Evolutionary conservation across 805 yeast genomes (phyloP).

Genomic region (Hagleromyces aurorensis): DNA sequence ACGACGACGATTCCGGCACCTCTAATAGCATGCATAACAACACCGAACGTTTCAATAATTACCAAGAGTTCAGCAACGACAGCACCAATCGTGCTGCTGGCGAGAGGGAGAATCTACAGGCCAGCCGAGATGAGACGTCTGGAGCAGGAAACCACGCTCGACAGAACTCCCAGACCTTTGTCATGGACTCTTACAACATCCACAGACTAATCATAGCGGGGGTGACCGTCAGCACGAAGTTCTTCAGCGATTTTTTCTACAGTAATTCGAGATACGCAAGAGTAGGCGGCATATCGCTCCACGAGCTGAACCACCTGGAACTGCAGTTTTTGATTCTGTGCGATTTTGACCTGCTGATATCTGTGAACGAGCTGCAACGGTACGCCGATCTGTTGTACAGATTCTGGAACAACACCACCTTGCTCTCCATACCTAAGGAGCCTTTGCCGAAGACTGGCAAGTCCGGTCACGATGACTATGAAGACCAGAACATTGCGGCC

Average conservation of each 20-base stretch:
- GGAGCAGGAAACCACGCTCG: constrained; percentile 2
- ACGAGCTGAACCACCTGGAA: constrained; percentile 87
- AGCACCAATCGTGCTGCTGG: constrained; percentile 5
- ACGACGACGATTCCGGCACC: constrained; percentile 7
- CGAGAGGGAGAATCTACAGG: too few relatives aligned
- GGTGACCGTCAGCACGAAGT: constrained; percentile 90
- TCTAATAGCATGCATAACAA: constrained; percentile 5
- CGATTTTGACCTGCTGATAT: constrained; percentile 81
- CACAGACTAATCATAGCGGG: constrained; percentile 93
- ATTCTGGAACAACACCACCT: constrained; percentile 51
- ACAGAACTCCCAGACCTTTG: constrained; percentile 57
- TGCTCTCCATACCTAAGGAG: too few relatives aligned
- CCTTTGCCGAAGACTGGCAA: too few relatives aligned
- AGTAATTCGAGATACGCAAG: constrained; percentile 91
- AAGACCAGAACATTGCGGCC: background rate
- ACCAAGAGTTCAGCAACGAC: constrained; percentile 3
- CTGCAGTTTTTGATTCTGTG: constrained; percentile 76
- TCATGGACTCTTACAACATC: constrained; percentile 92
- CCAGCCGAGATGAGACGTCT: too few relatives aligned
- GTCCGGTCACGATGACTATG: background rate
- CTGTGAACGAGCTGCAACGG: constrained; percentile 81
- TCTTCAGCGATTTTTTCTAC: constrained; percentile 89
- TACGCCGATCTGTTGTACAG: constrained; percentile 80
- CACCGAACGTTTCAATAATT: constrained; percentile 9
- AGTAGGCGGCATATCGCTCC: constrained; percentile 90